These are phyloP conservation scores for Holtermanniella nyarrowii DNA, from an alignment of 768 basidiomycete species.

Conservation along the genomic window DNA sequence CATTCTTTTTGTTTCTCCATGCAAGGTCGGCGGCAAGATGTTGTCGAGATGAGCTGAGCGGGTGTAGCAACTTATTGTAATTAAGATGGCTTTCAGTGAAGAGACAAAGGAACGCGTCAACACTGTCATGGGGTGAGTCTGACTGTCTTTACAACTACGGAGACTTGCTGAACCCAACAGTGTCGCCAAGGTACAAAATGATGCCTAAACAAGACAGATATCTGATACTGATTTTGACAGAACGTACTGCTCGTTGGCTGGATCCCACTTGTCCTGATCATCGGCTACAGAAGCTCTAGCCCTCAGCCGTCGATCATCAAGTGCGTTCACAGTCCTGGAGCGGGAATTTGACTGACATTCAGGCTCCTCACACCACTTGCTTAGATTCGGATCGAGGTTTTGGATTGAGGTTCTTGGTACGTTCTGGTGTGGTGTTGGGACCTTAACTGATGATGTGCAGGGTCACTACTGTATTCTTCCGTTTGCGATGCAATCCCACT, in stretches of 20 bases:
- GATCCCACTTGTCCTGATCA: conserved; percentile 93
- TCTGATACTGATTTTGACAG: conserved; percentile 42
- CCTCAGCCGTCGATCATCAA: conserved; percentile 93
- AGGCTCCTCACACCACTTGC: background rate
- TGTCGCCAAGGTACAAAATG: conserved; percentile 34
- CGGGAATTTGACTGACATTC: background rate
- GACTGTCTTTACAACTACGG: background rate
- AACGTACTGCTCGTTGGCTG: conserved; percentile 86
- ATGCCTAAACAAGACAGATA: background rate
- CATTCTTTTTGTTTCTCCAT: background rate
- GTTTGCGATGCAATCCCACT: background rate
- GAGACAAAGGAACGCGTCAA: conserved; percentile 40
- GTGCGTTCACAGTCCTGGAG: conserved; percentile 47
- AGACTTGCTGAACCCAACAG: conserved; percentile 9
- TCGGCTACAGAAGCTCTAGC: conserved; percentile 84
- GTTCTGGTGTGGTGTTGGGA: too few species aligned
- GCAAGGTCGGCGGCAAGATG: background rate
- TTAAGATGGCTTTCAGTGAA: conserved; percentile 38
- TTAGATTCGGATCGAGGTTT: background rate
- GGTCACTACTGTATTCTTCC: background rate
- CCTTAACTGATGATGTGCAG: background rate
- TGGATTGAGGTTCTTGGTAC: too few species aligned
- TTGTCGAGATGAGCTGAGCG: too few species aligned
- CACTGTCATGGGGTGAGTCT: conserved; percentile 34
- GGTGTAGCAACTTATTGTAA: too few species aligned